Base-by-base conservation (phyloP, 2,329 filamentous ascomycete genomes). In the Microsporum canis region DNA sequence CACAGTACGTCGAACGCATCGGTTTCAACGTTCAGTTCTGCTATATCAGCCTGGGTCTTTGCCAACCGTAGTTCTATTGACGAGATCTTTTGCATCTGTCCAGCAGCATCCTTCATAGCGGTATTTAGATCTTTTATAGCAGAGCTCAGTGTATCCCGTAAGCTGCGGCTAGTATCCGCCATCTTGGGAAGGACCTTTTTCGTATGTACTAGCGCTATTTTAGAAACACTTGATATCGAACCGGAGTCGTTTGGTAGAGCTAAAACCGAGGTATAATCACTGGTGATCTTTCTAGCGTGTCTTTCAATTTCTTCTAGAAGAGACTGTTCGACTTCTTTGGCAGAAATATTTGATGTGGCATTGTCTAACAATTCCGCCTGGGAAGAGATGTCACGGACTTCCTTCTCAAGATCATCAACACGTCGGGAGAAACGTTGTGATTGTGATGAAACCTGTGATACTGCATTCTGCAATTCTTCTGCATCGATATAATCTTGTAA, bases 281-380 rank as follows among this genome's bases (percentile, higher is more conserved):
- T 88, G 56, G 86, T 85, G 57, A 99, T 88, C 74, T 96, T 96
- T 68, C 85, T 90, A 58, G 86, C 86, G 60, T 97, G 80, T 0
- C 89, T 87, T 70, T 92, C 87, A 49, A 97, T 90, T 71, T 97
- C 94, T 63, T 90, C 83, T 57, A 94, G 78, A 5, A 96, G 77
- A 3, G 87, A 81, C 65, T 91, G 88, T 57, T 84, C 57, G 79
- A 82, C 61, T 70, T 78, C 66, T 77, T 69, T 66, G 34, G 69
- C 65, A 7, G 34, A 17, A 8, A 5, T 5, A 10, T 59, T 14
- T 10, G 39, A 39, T 4, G 27, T 49, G 29, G 71, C 69, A 36
- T 73, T 70, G 33, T 75, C 63, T 57, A 77, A 64, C 14, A 60
- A 65, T 39, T 75, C 70, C 5, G 75, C 87, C 31, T 82, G 81